Evolutionary conservation across 108 stramenopile species (phyloP).

Genomic region (Schizochytrium sp.): DNA sequence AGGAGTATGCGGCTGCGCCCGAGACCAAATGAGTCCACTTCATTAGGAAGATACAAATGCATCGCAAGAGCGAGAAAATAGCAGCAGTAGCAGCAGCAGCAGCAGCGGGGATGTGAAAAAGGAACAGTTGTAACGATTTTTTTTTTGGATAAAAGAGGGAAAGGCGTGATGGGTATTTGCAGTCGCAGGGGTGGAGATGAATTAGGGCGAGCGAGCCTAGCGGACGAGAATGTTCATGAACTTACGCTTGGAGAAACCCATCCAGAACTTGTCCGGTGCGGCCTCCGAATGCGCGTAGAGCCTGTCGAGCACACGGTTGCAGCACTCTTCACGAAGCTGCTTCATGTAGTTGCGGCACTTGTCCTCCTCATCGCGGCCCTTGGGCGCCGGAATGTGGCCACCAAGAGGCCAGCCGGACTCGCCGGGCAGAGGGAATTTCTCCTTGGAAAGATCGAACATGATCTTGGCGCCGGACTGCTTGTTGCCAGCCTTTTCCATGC

Average conservation of each 20-base stretch:
- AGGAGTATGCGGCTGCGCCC: not conserved
- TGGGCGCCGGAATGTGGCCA: conserved; percentile 36
- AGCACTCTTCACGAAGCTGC: conserved; percentile 53
- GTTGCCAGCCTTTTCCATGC: conserved; percentile 28
- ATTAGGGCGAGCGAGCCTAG: not conserved
- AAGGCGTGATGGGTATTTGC: too few relatives aligned
- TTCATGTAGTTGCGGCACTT: conserved; percentile 45
- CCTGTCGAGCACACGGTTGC: conserved; percentile 29
- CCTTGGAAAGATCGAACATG: not conserved
- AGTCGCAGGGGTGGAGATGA: too few relatives aligned
- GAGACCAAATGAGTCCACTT: too few relatives aligned
- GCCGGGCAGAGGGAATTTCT: conserved; percentile 26
- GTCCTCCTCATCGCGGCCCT: conserved; percentile 33
- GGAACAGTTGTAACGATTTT: too few relatives aligned
- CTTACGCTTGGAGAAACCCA: conserved; percentile 52
- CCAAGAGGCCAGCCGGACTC: conserved; percentile 5
- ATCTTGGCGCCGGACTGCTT: not conserved
- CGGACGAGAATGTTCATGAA: conserved; percentile 51
- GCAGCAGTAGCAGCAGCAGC: too few relatives aligned
- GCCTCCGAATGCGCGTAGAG: conserved; percentile 34
- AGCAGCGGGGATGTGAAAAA: too few relatives aligned
- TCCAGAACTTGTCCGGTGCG: conserved; percentile 54
- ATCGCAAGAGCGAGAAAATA: too few relatives aligned
- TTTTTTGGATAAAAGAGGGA: too few relatives aligned
- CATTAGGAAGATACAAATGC: too few relatives aligned